Evolutionary conservation across 1,139 yeast species (phyloP).

Genomic region (Candida gigantensis): DNA sequence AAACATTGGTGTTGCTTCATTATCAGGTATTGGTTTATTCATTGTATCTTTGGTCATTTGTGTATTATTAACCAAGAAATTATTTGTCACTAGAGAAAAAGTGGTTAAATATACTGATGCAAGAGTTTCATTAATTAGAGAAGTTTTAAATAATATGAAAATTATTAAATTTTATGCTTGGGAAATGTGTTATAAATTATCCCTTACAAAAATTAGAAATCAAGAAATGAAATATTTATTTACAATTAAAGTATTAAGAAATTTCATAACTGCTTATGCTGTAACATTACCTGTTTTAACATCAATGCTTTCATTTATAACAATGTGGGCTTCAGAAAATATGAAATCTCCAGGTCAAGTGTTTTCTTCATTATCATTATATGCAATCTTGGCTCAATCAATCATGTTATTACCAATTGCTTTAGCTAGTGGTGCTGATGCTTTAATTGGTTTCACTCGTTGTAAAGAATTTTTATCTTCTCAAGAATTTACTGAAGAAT

Average conservation of each 20-base stretch:
- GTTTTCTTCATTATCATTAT: constrained; percentile 53
- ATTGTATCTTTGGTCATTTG: constrained; percentile 40
- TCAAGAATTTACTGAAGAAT: constrained; percentile 30
- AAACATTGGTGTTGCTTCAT: constrained; percentile 42
- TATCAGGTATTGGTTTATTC: constrained; percentile 47
- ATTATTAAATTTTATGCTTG: constrained; percentile 50
- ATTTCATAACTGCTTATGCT: constrained; percentile 49
- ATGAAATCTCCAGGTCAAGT: constrained; percentile 45
- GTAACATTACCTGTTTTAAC: constrained; percentile 45
- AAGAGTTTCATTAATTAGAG: constrained; percentile 47
- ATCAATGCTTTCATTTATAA: constrained; percentile 44
- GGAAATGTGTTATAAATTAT: constrained; percentile 46
- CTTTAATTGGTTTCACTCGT: constrained; percentile 51
- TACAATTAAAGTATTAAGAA: constrained; percentile 45
- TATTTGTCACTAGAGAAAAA: constrained; percentile 38
- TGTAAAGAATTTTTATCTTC: constrained; percentile 46
- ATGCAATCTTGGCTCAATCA: constrained; percentile 52
- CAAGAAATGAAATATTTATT: constrained; percentile 44
- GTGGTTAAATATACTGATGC: constrained; percentile 45
- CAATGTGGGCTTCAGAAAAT: constrained; percentile 41
- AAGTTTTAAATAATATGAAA: constrained; percentile 42
- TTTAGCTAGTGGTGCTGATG: constrained; percentile 55
- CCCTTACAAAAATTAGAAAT: constrained; percentile 36
- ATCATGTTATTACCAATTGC: constrained; percentile 57
- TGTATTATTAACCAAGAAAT: constrained; percentile 36